Percentiles rank a stretch among this genome's conserved stretches.
Conservation (phyloP, 1,284 basidiomycete genomes). For the Puccinia hordei region DNA sequence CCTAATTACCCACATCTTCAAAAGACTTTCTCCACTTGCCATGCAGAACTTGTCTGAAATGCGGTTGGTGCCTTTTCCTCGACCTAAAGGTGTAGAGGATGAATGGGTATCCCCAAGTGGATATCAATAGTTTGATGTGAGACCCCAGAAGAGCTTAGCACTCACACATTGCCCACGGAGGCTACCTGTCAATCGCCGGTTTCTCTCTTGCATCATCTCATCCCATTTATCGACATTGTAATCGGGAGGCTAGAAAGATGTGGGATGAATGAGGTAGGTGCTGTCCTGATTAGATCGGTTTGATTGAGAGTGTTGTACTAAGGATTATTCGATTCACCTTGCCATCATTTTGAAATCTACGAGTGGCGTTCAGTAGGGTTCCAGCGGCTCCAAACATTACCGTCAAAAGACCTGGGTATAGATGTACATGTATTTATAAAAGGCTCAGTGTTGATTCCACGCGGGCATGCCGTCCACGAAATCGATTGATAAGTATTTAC, state of each 20-base stretch:
- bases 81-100: slow-evolving; percentile 63
- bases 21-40: slow-evolving; percentile 70
- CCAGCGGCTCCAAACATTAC: slow-evolving; percentile 85
- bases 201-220: slow-evolving; percentile 89
- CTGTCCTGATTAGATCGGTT: neutral
- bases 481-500: neutral
- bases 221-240: slow-evolving; percentile 86
- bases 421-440: neutral
- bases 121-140: neutral
- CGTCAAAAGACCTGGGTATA: slow-evolving; percentile 73
- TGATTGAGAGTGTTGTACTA: neutral
- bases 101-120: slow-evolving; percentile 7
- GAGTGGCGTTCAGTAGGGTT: slow-evolving; percentile 76
- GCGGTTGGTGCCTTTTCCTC: slow-evolving; percentile 71
- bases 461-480: neutral
- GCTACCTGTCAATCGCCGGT: slow-evolving; percentile 83
- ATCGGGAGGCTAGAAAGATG: slow-evolving; percentile 69
- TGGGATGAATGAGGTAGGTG: neutral
- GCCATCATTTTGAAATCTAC: slow-evolving; percentile 78
- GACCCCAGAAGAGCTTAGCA: neutral
- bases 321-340: slow-evolving; percentile 67
- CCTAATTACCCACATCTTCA: too few species aligned
- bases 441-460: neutral
- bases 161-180: slow-evolving; percentile 78
- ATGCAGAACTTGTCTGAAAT: slow-evolving; percentile 76